Evolutionary conservation across 1,284 basidiomycete genomes (phyloP).

Genomic region (Moniliella sp.): DNA sequence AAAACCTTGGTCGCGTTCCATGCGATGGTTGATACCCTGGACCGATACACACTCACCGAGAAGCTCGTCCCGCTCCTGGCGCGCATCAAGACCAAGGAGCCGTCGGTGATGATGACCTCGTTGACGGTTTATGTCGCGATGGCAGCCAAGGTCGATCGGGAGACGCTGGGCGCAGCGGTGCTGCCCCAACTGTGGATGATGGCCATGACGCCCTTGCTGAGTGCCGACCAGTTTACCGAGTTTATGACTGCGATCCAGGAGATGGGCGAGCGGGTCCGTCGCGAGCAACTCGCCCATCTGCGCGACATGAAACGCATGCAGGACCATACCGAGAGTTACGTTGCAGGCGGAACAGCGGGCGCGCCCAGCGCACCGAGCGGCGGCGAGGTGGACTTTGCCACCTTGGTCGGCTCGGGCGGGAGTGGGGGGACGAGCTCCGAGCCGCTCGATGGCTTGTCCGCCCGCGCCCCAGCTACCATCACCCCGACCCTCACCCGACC

Average conservation of each 20-base stretch:
- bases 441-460: too few species aligned
- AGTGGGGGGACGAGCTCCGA: too few species aligned
- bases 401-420: constrained; percentile 21
- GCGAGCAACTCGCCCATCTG: constrained; percentile 4
- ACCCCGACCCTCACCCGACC: too few species aligned
- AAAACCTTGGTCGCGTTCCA: constrained; percentile 64
- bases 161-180: constrained; percentile 52
- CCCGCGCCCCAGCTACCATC: too few species aligned
- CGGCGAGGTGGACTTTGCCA: constrained; percentile 27
- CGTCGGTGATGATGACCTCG: constrained; percentile 29
- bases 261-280: constrained; percentile 46
- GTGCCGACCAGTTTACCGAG: constrained; percentile 60
- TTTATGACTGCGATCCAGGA: constrained; percentile 35
- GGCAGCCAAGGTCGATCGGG: constrained; percentile 79
- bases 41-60: constrained; percentile 69
- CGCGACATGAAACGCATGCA: constrained; percentile 14
- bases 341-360: background rate
- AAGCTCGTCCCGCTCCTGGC: constrained; percentile 79
- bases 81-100: constrained; percentile 69
- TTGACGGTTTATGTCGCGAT: constrained; percentile 84
- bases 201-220: constrained; percentile 41
- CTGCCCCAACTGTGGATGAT: constrained; percentile 29
- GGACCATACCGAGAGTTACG: constrained; percentile 21
- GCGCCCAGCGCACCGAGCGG: constrained; percentile 6
- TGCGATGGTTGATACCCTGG: constrained; percentile 74